These are phyloP conservation scores for Lecanicillium sp. DNA, from an alignment of 2,329 filamentous ascomycete genomes.

Conservation along the genomic window DNA sequence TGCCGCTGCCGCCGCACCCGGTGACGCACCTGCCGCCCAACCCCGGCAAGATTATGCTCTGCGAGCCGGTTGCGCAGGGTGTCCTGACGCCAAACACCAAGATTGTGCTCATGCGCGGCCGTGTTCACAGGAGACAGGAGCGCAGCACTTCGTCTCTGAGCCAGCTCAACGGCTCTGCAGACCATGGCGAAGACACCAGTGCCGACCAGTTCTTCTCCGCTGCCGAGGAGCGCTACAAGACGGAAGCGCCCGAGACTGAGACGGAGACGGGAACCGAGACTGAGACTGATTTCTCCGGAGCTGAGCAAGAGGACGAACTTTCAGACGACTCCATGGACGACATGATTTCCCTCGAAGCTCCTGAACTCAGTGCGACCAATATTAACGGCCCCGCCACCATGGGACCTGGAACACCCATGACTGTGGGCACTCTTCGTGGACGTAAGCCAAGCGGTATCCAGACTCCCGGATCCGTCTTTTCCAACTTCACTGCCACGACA, in stretches of 20 bases:
- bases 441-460: constrained; percentile 63
- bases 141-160: constrained; percentile 43
- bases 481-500: constrained; percentile 79
- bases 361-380: constrained; percentile 68
- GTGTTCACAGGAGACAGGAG: constrained; percentile 47
- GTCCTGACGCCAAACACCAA: constrained; percentile 70
- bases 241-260: constrained; percentile 50
- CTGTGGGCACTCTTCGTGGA: constrained; percentile 53
- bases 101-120: constrained; percentile 70
- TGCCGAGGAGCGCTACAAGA: constrained; percentile 67
- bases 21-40: constrained; percentile 80
- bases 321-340: constrained; percentile 92
- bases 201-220: constrained; percentile 93
- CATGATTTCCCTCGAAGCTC: constrained; percentile 82
- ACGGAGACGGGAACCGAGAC: constrained; percentile 56
- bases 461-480: constrained; percentile 85
- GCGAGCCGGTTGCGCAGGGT: constrained; percentile 89
- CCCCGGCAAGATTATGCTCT: constrained; percentile 83
- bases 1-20: constrained; percentile 77
- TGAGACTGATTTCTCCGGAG: constrained; percentile 55
- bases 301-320: constrained; percentile 64
- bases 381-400: constrained; percentile 75
- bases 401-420: constrained; percentile 75
- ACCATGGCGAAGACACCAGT: constrained; percentile 71
- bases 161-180: constrained; percentile 50